These are phyloP conservation scores for Blastobotrys proliferans DNA, from an alignment of 1,139 yeast genomes.

Conservation along the genomic window DNA sequence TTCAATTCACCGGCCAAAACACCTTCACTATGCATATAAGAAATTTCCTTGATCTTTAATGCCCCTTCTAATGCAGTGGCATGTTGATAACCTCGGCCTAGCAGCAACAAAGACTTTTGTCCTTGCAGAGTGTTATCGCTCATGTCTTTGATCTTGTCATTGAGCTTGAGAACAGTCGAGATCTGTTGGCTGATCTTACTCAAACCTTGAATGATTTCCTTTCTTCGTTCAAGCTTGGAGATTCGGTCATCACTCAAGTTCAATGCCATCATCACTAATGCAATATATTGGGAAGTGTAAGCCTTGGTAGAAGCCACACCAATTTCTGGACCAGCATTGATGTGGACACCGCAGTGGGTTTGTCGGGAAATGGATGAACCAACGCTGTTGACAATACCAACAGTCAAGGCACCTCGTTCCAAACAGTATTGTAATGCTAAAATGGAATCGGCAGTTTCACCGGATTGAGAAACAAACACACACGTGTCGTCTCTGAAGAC, in stretches of 20 bases:
- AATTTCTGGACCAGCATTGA: conserved; percentile 98
- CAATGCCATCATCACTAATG: conserved; percentile 93
- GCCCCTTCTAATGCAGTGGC: conserved; percentile 99
- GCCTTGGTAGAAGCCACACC: conserved; percentile 99
- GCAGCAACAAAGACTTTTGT: conserved; percentile 80
- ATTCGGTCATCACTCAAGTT: conserved; percentile 89
- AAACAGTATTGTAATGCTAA: conserved; percentile 92
- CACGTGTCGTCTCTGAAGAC: conserved; percentile 98
- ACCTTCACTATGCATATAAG: conserved; percentile 99
- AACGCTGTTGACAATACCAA: conserved; percentile 91
- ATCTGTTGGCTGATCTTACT: conserved; percentile 84
- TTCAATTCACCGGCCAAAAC: conserved; percentile 98
- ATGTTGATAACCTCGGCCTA: conserved; percentile 97
- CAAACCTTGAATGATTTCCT: conserved; percentile 82
- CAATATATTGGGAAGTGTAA: conserved; percentile 96
- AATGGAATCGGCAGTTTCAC: conserved; percentile 99
- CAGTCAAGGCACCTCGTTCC: conserved; percentile 95
- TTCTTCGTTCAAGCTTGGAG: conserved; percentile 70
- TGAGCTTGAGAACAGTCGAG: conserved; percentile 67
- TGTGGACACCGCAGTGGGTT: conserved; percentile 99
- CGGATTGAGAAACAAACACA: conserved; percentile 96
- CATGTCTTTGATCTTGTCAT: conserved; percentile 66
- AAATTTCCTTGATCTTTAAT: conserved; percentile 93
- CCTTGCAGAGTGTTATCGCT: conserved; percentile 69
- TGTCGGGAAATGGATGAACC: conserved; percentile 95